phyloP scores from a whole-genome alignment of 495 filamentous ascomycete genomes.

The Thermothielavioides terrestris region DNA sequence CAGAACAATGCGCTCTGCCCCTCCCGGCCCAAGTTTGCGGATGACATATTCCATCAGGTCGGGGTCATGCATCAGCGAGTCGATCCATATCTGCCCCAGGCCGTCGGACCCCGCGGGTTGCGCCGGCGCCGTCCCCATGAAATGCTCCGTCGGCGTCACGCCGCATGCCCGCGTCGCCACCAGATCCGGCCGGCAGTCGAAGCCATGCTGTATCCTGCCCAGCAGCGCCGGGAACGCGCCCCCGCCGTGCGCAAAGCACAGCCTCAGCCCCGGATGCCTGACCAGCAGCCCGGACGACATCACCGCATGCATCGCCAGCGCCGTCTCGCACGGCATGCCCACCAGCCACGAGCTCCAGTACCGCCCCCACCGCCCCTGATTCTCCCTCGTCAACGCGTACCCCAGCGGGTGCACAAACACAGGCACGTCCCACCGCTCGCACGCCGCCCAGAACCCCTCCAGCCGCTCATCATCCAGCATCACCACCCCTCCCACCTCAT shows the following conservation, averaged over 20 bases:
- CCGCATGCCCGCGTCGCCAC: slow-evolving; percentile 16
- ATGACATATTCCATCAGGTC: slow-evolving; percentile 22
- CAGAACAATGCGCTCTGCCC: slow-evolving; percentile 13
- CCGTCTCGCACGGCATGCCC: slow-evolving; percentile 26
- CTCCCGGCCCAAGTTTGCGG: slow-evolving; percentile 18
- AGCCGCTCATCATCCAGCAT: slow-evolving; percentile 16
- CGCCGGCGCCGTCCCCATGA: not conserved
- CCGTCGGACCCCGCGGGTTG: not conserved
- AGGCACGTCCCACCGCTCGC: slow-evolving; percentile 14
- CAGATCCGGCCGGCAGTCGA: slow-evolving; percentile 23
- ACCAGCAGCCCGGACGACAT: slow-evolving; percentile 17
- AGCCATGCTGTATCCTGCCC: slow-evolving; percentile 24
- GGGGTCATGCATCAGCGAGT: slow-evolving; percentile 21
- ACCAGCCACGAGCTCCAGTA: slow-evolving; percentile 23
- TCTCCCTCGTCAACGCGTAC: slow-evolving; percentile 20
- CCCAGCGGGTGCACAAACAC: slow-evolving; percentile 25
- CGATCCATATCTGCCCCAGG: slow-evolving; percentile 21
- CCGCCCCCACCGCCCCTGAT: slow-evolving; percentile 12
- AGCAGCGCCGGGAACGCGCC: slow-evolving; percentile 23
- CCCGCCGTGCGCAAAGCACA: slow-evolving; percentile 25
- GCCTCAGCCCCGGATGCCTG: slow-evolving; percentile 15
- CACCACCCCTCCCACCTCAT: not conserved
- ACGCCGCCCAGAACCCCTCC: slow-evolving; percentile 18
- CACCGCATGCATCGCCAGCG: slow-evolving; percentile 20
- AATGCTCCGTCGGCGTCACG: slow-evolving; percentile 18